phyloP scores from a whole-genome alignment of 352 stramenopile genomes.

The Lagenidium sp. region DNA sequence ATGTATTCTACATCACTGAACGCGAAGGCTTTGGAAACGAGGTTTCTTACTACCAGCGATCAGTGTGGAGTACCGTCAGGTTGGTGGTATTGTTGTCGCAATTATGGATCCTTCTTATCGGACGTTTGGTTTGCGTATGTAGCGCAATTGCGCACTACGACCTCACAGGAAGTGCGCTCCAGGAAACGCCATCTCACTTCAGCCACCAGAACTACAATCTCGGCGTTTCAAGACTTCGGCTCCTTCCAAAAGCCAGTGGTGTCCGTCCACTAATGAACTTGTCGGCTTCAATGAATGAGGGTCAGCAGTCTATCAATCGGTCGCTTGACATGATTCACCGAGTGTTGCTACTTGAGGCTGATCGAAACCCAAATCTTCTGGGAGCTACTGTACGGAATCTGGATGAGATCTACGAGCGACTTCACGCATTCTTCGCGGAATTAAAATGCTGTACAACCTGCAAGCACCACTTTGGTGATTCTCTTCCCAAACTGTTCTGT shows the following conservation, averaged over 20 bases:
- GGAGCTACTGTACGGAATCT: constrained; percentile 52
- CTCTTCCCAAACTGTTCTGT: no score
- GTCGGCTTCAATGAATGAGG: constrained; percentile 14
- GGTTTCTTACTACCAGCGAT: constrained; percentile 53
- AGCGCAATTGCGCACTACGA: constrained; percentile 41
- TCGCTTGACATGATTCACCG: constrained; percentile 48
- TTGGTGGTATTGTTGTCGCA: constrained; percentile 12
- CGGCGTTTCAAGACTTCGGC: no score
- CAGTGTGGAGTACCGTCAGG: constrained; percentile 58
- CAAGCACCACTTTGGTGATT: no score
- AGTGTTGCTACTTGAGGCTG: constrained; percentile 51
- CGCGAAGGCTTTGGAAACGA: constrained; percentile 57
- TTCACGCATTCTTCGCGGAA: no score
- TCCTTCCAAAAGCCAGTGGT: constrained; percentile 58
- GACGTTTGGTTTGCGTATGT: constrained; percentile 1
- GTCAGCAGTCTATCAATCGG: constrained; percentile 39
- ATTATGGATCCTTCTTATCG: constrained; percentile 3
- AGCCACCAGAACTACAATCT: no score
- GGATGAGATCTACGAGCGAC: constrained; percentile 55
- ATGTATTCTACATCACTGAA: constrained; percentile 72
- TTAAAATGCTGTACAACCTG: no score
- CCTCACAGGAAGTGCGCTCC: constrained; percentile 28
- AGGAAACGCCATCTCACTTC: no score
- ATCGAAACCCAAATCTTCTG: constrained; percentile 40
- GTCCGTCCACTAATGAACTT: constrained; percentile 77